Evolutionary conservation across 1,139 yeast species (phyloP), one percentile per base, ranked within the genome.

Genomic region (Kluyveromyces marxianus): DNA sequence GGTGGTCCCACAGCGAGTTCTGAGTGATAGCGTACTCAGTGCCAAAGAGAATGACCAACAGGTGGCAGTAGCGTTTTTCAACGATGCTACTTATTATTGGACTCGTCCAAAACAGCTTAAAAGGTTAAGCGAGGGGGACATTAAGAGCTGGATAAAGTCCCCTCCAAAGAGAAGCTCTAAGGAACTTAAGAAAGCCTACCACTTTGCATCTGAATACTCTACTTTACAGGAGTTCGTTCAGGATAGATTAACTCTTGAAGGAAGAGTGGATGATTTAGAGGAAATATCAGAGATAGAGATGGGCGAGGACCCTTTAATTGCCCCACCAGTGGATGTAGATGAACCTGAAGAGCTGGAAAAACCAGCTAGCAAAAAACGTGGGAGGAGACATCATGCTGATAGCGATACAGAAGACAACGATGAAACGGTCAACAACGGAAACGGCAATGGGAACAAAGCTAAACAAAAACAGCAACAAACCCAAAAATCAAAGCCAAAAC

Each of bases 11-110:
- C 65, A 60, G 41, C 50, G 62, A 31, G 47, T 59, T 31, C 53
- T 64, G 25, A 58, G 66, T 35, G 51, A 53, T 7, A 63, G 59
- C 37, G 68, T 66, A 4, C 55, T 56, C 42, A 50, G 54, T 42
- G 52, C 58, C 44, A 51, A 56, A 47, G 50, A 56, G 40, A 32
- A 33, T 44, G 42, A 51, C n/a, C 53, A 56, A 27, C 52, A 58
- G 35, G 55, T 62, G 28, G 65, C 64, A 4, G 69, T 66, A n/a
- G 59, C 63, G 38, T 67, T 66, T 48, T 59, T 66, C 44, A 59
- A 60, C 44, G 70, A 67, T 48, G 57, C 60, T 2, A 61, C 67
- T 2, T 67, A 57, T 45, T 62, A 58, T 48, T 66, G 70, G 69
- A 64, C 59, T 27, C 53, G 53, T 36, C 62, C 65, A 6, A 54